Percentiles rank a stretch among this genome's conserved stretches.
Conservation (phyloP, 2,329 filamentous ascomycete species). For the Neopestalotiopsis sp. region DNA sequence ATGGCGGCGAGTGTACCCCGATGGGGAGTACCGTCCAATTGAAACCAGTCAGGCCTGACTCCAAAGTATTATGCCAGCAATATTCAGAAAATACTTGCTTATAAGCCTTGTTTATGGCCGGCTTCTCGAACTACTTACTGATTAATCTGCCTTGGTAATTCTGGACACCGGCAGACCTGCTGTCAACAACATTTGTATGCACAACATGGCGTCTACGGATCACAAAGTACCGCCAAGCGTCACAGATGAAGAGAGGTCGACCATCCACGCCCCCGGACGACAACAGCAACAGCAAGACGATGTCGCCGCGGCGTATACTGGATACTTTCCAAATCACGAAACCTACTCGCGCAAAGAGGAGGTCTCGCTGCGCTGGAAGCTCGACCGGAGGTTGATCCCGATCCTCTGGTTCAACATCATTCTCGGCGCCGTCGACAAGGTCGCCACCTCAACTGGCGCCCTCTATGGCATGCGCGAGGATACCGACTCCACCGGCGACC, state of each 20-base stretch:
- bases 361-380: conserved; percentile 41
- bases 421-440: conserved; percentile 37
- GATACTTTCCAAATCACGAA: conserved; percentile 32
- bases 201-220: background rate
- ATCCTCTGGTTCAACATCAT: conserved; percentile 40
- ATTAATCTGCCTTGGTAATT: no score
- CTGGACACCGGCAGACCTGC: background rate
- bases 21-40: background rate
- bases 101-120: no score
- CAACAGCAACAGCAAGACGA: conserved; percentile 22
- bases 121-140: no score
- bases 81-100: no score
- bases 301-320: conserved; percentile 34
- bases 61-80: no score
- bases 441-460: conserved; percentile 34
- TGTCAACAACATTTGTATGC: background rate
- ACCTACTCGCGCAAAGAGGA: conserved; percentile 32
- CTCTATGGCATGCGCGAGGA: conserved; percentile 27
- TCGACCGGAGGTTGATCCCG: conserved; percentile 45
- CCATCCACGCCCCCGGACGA: no score
- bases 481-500: conserved; percentile 15
- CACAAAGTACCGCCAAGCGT: background rate
- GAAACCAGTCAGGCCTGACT: no score
- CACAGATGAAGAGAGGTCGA: background rate
- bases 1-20: no score